These are phyloP conservation scores for Lepiota venenata DNA, from an alignment of 768 basidiomycete genomes.

Conservation along the genomic window DNA sequence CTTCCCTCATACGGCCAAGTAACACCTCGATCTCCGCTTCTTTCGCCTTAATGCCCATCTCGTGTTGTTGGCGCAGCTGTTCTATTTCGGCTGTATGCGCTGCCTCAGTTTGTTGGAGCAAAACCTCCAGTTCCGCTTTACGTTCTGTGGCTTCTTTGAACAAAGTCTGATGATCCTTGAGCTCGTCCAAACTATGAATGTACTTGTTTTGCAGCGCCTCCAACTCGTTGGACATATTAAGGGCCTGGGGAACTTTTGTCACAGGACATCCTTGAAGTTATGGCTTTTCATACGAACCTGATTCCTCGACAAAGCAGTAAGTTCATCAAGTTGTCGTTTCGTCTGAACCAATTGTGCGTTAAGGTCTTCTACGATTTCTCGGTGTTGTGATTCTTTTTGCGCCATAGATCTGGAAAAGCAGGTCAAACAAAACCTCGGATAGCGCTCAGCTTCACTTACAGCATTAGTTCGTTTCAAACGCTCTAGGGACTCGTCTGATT, in stretches of 20 bases:
- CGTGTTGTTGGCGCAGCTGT: slow-evolving; percentile 47
- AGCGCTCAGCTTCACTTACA: slow-evolving; percentile 45
- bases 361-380: slow-evolving; percentile 73
- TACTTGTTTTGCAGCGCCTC: slow-evolving; percentile 68
- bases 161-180: slow-evolving; percentile 38
- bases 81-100: slow-evolving; percentile 47
- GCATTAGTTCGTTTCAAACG: slow-evolving; percentile 90
- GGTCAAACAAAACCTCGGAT: slow-evolving; percentile 1
- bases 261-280: background rate
- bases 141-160: slow-evolving; percentile 56
- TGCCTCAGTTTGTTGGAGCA: slow-evolving; percentile 49
- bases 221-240: slow-evolving; percentile 88
- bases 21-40: slow-evolving; percentile 6
- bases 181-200: slow-evolving; percentile 7
- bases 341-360: slow-evolving; percentile 64
- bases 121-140: slow-evolving; percentile 49
- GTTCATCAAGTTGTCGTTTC: slow-evolving; percentile 77
- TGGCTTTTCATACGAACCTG: slow-evolving; percentile 52
- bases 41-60: slow-evolving; percentile 34
- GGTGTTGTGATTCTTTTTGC: slow-evolving; percentile 90
- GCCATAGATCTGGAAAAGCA: slow-evolving; percentile 80
- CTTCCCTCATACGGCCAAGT: slow-evolving; percentile 19
- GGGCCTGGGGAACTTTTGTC: slow-evolving; percentile 42
- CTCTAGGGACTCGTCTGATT: slow-evolving; percentile 73
- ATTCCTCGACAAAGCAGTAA: slow-evolving; percentile 77